Evolutionary conservation across 2,329 filamentous ascomycete species (phyloP).

Genomic region (Akanthomyces uredinophilus): DNA sequence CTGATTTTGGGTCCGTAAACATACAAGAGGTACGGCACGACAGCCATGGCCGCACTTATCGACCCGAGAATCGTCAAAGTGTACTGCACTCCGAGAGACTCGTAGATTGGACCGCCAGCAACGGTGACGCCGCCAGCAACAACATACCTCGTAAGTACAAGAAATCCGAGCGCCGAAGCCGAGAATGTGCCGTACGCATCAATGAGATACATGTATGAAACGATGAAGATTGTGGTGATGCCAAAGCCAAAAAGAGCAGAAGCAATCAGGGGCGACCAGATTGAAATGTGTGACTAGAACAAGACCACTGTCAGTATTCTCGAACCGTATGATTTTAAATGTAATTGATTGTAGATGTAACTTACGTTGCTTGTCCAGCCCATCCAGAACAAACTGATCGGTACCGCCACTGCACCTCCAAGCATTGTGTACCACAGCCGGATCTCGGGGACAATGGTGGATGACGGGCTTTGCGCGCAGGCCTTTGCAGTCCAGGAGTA

Average conservation of each 20-base stretch:
- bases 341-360: conserved; percentile 19
- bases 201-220: neutral
- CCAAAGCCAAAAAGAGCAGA: conserved; percentile 40
- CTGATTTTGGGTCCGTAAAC: neutral
- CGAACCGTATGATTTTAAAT: too few relatives aligned
- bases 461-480: conserved; percentile 16
- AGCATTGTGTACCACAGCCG: conserved; percentile 39
- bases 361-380: conserved; percentile 36
- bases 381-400: conserved; percentile 45
- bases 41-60: neutral
- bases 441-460: conserved; percentile 29
- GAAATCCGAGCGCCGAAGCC: neutral
- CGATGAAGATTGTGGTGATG: conserved; percentile 25
- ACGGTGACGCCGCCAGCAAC: neutral
- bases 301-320: neutral
- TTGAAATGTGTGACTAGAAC: conserved; percentile 30
- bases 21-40: neutral
- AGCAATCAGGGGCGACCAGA: conserved; percentile 41
- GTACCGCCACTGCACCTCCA: conserved; percentile 35
- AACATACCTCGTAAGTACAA: neutral
- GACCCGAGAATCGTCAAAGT: neutral
- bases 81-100: neutral
- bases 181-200: neutral
- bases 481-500: conserved; percentile 28
- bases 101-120: neutral